A percentile compares a stretch with the other conserved stretches of the same genome.
Evolutionary conservation across 805 yeast species (phyloP).

Genomic region (Kockiozyma suomiensis): DNA sequence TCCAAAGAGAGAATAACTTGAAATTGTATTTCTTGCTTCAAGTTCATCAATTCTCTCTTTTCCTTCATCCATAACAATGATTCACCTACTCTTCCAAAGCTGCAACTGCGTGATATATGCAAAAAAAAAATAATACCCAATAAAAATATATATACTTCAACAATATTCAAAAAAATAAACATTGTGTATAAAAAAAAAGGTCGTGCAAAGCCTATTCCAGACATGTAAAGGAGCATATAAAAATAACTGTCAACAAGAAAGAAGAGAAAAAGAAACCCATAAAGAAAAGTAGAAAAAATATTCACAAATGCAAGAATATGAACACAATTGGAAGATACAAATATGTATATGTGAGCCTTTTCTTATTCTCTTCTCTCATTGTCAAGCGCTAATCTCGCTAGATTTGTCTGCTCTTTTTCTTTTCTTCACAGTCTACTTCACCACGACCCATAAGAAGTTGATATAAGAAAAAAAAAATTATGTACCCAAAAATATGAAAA

Average conservation of each 20-base stretch:
- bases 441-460: not conserved
- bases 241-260: not conserved
- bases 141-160: no score
- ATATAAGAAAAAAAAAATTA: not conserved
- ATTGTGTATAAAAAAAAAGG: no score
- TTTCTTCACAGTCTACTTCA: not conserved
- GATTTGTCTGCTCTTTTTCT: no score
- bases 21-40: not conserved
- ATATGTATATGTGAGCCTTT: no score
- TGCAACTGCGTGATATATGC: no score
- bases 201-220: no score
- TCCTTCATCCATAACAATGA: no score
- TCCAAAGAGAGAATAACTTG: not conserved
- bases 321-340: not conserved
- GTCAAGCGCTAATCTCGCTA: not conserved
- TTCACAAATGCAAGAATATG: not conserved
- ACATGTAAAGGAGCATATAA: not conserved
- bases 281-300: not conserved
- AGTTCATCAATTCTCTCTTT: no score
- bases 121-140: no score
- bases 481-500: not conserved
- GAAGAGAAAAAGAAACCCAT: not conserved
- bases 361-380: no score
- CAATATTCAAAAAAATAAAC: no score
- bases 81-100: no score